Base-by-base conservation (phyloP, 495 filamentous ascomycete species). In the Penicillium paradoxum region DNA sequence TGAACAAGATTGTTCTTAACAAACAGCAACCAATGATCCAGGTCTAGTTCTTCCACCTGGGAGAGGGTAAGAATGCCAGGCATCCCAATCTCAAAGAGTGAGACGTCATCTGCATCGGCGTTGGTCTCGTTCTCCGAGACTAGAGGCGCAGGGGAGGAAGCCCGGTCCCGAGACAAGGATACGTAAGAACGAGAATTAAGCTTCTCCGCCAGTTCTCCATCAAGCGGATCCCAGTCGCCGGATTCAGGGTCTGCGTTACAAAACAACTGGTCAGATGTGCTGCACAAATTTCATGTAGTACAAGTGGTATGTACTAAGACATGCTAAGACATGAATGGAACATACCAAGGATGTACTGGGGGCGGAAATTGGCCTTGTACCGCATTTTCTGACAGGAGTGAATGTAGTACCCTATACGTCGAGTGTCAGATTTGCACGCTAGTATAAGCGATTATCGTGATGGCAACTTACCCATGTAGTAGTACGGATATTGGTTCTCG, bases 361-460 rank as follows among this genome's bases (percentile, higher is more conserved):
- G 92, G 11, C 75, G 72, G 69, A 89, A 98, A 37, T 89, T 81
- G 51, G 82, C 90, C 72, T 98, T 98, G 75, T 98, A 98, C 53
- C 80, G 76, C 88, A 91, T 90, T 61, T 91, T 91, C 37, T 77
- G 71, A 62, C 86, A 90, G 24, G 69, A 74, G 52, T 86, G 85
- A 48, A 89, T 88, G 56, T 88, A 89, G 67, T 78, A 89, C 10
- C 82, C 82, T 85, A 44, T 6, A 36, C 41, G 24, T 13, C 6
- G 9, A 44, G 17, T 8, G 25, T 57, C 24, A 46, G 48, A 37
- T 10, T 17, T 10, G 37, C 15, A 36, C 2, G 8, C 21, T 5
- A 38, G 19, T 21, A 53, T 15, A 29, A 10, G 18, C 6, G 6
- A 21, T 17, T 21, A 14, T 17, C 25, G 27, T 78, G 6, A 40